phyloP scores from a whole-genome alignment of 1,284 basidiomycete species.

The Sporisorium graminicola region DNA sequence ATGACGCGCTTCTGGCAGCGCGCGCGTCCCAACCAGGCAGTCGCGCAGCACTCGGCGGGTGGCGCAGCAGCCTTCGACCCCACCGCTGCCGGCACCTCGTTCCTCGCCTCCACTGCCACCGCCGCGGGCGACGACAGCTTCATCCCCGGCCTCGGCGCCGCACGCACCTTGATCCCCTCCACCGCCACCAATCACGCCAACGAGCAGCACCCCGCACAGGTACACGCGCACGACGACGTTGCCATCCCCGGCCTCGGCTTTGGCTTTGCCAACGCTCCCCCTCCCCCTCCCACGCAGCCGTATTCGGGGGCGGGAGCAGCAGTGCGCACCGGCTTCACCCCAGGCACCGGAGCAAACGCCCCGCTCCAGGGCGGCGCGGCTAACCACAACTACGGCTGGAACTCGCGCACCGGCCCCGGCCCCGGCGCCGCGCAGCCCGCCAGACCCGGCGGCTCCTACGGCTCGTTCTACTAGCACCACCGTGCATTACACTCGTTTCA shows the following conservation, averaged over 20 bases:
- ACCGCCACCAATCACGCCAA: background rate
- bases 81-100: background rate
- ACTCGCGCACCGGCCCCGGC: too few species aligned
- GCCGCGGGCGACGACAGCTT: constrained; percentile 43
- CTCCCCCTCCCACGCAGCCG: background rate
- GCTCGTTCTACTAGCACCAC: constrained; percentile 34
- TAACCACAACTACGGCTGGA: constrained; percentile 14
- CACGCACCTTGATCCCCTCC: constrained; percentile 24
- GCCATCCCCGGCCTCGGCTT: constrained; percentile 34
- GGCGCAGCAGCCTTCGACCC: constrained; percentile 3
- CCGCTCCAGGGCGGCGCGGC: constrained; percentile 21
- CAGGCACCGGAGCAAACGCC: constrained; percentile 31
- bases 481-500: background rate
- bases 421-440: constrained; percentile 9
- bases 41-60: background rate
- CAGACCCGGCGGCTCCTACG: constrained; percentile 42
- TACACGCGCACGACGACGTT: constrained; percentile 28
- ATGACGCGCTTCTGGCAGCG: constrained; percentile 97
- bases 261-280: background rate
- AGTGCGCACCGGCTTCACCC: constrained; percentile 13
- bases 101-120: constrained; percentile 2
- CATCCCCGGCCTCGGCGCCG: constrained; percentile 33
- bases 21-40: constrained; percentile 77
- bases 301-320: background rate
- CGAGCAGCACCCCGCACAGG: too few species aligned